Base-by-base conservation (phyloP, 2,329 filamentous ascomycete species). In the Fusarium phyllophilum region DNA sequence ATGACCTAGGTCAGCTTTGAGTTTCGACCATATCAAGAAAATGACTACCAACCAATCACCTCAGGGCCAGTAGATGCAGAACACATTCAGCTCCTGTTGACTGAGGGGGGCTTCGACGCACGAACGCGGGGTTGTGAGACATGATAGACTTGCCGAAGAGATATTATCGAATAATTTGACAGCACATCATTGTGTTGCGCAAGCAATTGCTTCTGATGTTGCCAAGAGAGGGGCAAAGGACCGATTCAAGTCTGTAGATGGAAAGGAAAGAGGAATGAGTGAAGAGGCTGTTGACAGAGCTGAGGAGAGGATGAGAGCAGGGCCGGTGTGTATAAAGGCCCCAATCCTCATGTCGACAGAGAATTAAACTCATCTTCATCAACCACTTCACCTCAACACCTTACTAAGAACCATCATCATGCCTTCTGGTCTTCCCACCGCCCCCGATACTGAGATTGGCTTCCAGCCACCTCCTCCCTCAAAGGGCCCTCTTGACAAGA, bases 391-490 rank as follows among this genome's bases (percentile, higher is more conserved):
- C 2, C 3, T 24, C 10, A 3, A 15, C 26, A 46, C 3, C 46
- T 3, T 11, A 17, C 11, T 26, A 4, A 22, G 9, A 51, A 8
- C 9, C 3, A 5, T 11, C 38, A 51, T 15, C 17, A 66, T 66
- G 64, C 64, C 64, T 66, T 66, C 64, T 34, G 64, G 64, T 51
- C 64, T 66, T 20, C 64, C 64, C 8, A 66, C 61, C 14, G 42
- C 42, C 15, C 62, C 64, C 1, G 64, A 67, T 11, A 51, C 64
- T 24, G 38, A 59, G 22, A 49, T 67, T 11, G 64, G 64, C 64
- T 67, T 67, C 14, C 64, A 67, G 49, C 62, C 62, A 2, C 64
- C 64, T 33, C 64, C 64, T 4, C 24, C 61, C 20, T 10, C 46
- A 1, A 65, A 52, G 10, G 24, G 58, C 0, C 59, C 58, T 18